Evolutionary conservation across 1,284 basidiomycete species (phyloP).

Genomic region (Apiotrichum sp.): DNA sequence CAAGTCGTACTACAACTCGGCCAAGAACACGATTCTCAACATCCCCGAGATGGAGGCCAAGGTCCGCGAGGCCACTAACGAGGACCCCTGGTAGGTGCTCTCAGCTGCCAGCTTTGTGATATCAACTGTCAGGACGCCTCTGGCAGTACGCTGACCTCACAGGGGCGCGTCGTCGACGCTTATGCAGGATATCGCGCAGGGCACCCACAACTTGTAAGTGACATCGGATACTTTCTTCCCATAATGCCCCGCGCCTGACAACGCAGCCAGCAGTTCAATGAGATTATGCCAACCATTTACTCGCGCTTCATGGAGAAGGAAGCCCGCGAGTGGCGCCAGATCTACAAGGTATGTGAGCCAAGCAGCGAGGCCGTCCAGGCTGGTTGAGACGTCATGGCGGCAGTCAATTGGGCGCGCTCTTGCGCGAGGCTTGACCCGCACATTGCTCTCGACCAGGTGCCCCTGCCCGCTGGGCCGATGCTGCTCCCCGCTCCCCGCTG

Average conservation of each 20-base stretch:
- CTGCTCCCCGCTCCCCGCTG: background rate
- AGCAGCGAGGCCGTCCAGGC: background rate
- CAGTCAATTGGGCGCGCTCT: too few species aligned
- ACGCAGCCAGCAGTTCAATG: slow-evolving; percentile 92
- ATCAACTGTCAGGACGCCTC: too few species aligned
- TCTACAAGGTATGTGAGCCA: slow-evolving; percentile 72
- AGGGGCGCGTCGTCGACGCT: slow-evolving; percentile 97
- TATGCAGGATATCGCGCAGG: slow-evolving; percentile 89
- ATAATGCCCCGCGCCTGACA: too few species aligned
- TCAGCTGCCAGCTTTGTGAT: background rate
- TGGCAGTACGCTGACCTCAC: background rate
- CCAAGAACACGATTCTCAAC: slow-evolving; percentile 67
- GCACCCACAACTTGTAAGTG: slow-evolving; percentile 39
- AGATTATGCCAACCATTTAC: slow-evolving; percentile 98
- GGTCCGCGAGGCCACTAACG: slow-evolving; percentile 94
- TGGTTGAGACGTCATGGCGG: too few species aligned
- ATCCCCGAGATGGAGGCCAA: slow-evolving; percentile 86
- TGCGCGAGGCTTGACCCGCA: too few species aligned
- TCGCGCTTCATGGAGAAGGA: slow-evolving; percentile 96
- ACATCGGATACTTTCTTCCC: background rate
- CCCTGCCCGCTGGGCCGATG: too few species aligned
- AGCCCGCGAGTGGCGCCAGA: slow-evolving; percentile 95
- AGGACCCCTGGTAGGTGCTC: slow-evolving; percentile 83
- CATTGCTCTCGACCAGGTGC: too few species aligned
- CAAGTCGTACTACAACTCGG: slow-evolving; percentile 89